Evolutionary conservation across 192 early-diverging fungal species (phyloP).

Genomic region (Coemansia reversa): DNA sequence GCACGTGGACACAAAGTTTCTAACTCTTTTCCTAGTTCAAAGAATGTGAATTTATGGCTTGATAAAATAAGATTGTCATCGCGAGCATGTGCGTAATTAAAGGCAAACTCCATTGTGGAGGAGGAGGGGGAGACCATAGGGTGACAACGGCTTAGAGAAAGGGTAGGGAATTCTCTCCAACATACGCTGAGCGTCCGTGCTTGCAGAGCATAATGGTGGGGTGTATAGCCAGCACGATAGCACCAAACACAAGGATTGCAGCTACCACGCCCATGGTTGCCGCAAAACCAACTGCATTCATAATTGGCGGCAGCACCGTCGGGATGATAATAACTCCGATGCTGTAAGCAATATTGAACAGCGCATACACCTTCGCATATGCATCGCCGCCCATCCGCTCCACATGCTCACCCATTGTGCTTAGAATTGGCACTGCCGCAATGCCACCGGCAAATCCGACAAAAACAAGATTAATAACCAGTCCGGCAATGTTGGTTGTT

Average conservation of each 20-base stretch:
- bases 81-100: too few relatives aligned
- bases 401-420: constrained; percentile 68
- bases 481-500: constrained; percentile 37
- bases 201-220: constrained; percentile 30
- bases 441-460: constrained; percentile 28
- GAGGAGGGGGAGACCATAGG: too few relatives aligned
- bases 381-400: constrained; percentile 62
- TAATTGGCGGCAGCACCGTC: constrained; percentile 61
- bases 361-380: constrained; percentile 64
- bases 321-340: constrained; percentile 75
- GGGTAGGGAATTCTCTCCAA: constrained; percentile 24
- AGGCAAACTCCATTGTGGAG: too few relatives aligned
- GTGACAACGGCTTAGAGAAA: constrained; percentile 23
- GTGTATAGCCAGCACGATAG: constrained; percentile 30
- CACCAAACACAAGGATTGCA: constrained; percentile 43
- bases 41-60: too few relatives aligned
- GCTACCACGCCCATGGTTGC: constrained; percentile 53
- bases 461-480: constrained; percentile 37
- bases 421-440: constrained; percentile 62
- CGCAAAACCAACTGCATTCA: constrained; percentile 58
- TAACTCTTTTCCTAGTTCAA: too few relatives aligned
- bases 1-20: too few relatives aligned
- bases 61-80: too few relatives aligned
- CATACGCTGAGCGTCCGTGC: constrained; percentile 34
- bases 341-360: constrained; percentile 76